Evolutionary conservation across 192 early-diverging fungal genomes (phyloP).

Genomic region (Coemansia sp.): DNA sequence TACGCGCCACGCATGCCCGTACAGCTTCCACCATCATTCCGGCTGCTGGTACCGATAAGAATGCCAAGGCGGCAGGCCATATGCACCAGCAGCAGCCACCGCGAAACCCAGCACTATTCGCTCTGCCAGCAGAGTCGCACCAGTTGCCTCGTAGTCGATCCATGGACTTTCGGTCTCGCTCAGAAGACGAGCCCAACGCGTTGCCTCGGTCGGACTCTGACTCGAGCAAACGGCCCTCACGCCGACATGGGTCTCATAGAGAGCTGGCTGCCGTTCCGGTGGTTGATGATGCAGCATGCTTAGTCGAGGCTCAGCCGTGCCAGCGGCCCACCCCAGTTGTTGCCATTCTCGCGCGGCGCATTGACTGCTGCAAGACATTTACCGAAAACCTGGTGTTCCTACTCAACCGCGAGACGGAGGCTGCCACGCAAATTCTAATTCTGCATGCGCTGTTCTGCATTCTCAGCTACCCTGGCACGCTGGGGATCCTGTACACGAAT

Average conservation of each 20-base stretch:
- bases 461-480: conserved; percentile 61
- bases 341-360: conserved; percentile 32
- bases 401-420: conserved; percentile 81
- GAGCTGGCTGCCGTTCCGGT: not conserved
- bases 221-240: not conserved
- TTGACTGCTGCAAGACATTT: conserved; percentile 69
- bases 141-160: conserved; percentile 37
- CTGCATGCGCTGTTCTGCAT: conserved; percentile 71
- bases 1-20: conserved; percentile 9
- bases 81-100: not conserved
- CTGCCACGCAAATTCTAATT: conserved; percentile 49
- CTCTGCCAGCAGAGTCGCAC: conserved; percentile 15
- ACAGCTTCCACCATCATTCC: conserved; percentile 4
- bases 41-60: not conserved
- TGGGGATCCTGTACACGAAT: conserved; percentile 87
- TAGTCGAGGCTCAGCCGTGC: not conserved
- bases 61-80: not conserved
- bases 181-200: not conserved
- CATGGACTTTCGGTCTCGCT: conserved; percentile 28
- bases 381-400: conserved; percentile 89
- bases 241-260: not conserved
- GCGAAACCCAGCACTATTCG: not conserved
- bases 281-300: not conserved
- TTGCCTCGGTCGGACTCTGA: conserved; percentile 1
- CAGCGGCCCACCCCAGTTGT: conserved; percentile 26